These are phyloP conservation scores for Cercospora janseana DNA, from an alignment of 2,329 filamentous ascomycete species.

Conservation along the genomic window DNA sequence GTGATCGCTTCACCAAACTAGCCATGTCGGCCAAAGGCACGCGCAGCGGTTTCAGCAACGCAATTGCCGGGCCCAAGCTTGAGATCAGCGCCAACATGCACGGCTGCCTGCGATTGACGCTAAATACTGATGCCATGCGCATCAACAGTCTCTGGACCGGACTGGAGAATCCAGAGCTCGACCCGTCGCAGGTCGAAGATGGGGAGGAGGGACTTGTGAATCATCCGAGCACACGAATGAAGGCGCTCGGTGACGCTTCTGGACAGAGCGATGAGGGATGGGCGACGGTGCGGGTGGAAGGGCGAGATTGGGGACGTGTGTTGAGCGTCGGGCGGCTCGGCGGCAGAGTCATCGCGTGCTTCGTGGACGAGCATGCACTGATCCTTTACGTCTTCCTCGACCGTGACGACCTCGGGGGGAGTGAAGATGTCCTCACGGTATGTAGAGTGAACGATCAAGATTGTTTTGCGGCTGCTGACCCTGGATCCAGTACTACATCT, in stretches of 20 bases:
- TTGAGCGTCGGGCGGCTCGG: conserved; percentile 86
- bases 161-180: conserved; percentile 82
- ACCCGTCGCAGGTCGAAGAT: conserved; percentile 68
- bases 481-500: conserved; percentile 55
- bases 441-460: conserved; percentile 33
- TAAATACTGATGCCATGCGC: conserved; percentile 77
- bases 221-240: conserved; percentile 79
- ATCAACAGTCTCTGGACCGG: conserved; percentile 84
- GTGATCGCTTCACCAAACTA: conserved; percentile 90
- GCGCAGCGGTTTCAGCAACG: conserved; percentile 37
- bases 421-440: conserved; percentile 75
- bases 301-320: conserved; percentile 91
- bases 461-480: conserved; percentile 21
- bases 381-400: conserved; percentile 81
- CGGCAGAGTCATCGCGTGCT: conserved; percentile 88
- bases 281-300: conserved; percentile 88
- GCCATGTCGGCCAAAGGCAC: conserved; percentile 50
- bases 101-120: conserved; percentile 74
- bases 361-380: conserved; percentile 74
- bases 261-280: conserved; percentile 75
- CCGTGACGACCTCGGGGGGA: conserved; percentile 65
- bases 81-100: conserved; percentile 94
- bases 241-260: conserved; percentile 53
- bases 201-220: conserved; percentile 67
- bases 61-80: conserved; percentile 58